Base-by-base conservation (phyloP, 2,329 filamentous ascomycete genomes). In the Neonectria faginata region DNA sequence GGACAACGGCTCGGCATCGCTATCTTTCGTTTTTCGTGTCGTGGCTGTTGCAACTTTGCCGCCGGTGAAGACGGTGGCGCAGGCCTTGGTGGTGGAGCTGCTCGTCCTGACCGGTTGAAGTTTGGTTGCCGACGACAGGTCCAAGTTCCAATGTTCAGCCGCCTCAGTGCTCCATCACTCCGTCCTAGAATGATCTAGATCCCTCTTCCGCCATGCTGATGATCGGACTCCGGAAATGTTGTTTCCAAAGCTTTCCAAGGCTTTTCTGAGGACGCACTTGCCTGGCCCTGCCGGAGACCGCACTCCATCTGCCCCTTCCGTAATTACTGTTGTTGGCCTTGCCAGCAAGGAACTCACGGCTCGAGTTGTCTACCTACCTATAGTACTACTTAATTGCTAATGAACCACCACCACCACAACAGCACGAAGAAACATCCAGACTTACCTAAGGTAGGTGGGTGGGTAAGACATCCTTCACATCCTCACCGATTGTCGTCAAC, bases 81-180 rank as follows among this genome's bases (percentile, higher is more conserved):
- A 63, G 60, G 14, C 39, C 41, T 8, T 47, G 51, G 20, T 53
- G 41, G 60, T 63, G 60, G 60, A 63, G 60, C 48, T 53, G 54
- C 25, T 5, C 25, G 53, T 58, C 48, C 41, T 58, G 29, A 44
- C 31, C 27, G 55, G 52, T 58, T 54, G 54, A 58, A 58, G 60
- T 45, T 52, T 53, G 57, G 36, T 53, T 57, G 45, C 45, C 18
- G 44, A 58, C 41, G 27, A 44, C 31, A 42, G 53, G 29, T 54
- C 39, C 39, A 42, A 11, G 39, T 16, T 39, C 36, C 47, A 53
- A 52, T 41, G n/a, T 33, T 25, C 33, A 18, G 31, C 16, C 16
- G 41, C 54, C 29, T 31, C 48, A 16, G 55, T 45, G 54, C 29
- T 25, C 60, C 27, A 58, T 58, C 54, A 54, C 25, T 54, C 41